A percentile compares a stretch with the other conserved stretches of the same genome.
These are phyloP conservation scores for Sorghum bicolor DNA, from an alignment of 176 grass and related monocot genomes.

Conservation along the genomic window Sorghum_bicolor_NCBIv3 NC_012876.2:8848501-8849000, in stretches of 20 bases:
- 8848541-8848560: conserved; percentile 2
- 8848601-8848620: conserved; percentile 8
- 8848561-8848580: not conserved
- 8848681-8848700: not conserved
- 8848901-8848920: not conserved
- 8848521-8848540: not conserved
- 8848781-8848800: no score
- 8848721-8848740: no score
- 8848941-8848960: no score
- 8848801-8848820: not conserved
- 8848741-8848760: no score
- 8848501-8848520: not conserved
- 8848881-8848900: not conserved
- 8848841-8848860: not conserved
- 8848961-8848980: no score
- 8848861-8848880: not conserved
- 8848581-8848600: not conserved
- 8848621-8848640: not conserved
- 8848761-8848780: no score
- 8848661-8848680: not conserved
- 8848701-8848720: not conserved
- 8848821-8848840: not conserved
- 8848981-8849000: no score
- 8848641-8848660: not conserved
- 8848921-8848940: no score